Conservation (phyloP, 2,329 filamentous ascomycete genomes). For the Rhynchosporium secalis region DNA sequence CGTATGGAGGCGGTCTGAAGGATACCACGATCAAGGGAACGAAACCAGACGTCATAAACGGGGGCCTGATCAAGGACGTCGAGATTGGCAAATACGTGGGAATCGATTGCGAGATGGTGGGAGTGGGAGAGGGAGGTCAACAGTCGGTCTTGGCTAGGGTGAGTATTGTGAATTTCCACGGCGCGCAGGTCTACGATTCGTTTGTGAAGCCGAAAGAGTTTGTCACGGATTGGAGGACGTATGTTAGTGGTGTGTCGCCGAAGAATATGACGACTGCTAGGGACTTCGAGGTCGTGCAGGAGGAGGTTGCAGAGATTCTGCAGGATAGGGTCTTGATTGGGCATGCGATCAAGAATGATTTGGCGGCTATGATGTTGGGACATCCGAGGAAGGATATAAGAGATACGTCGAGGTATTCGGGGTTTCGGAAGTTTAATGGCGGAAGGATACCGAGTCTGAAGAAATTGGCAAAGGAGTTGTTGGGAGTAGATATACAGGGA, state of each 20-base stretch:
- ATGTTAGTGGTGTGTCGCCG: conserved; percentile 77
- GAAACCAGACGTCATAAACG: conserved; percentile 57
- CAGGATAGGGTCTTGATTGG: conserved; percentile 74
- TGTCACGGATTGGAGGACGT: conserved; percentile 89
- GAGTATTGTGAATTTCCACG: conserved; percentile 91
- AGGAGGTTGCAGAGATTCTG: conserved; percentile 67
- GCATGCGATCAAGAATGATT: conserved; percentile 78
- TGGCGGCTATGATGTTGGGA: conserved; percentile 71
- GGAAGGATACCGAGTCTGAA: conserved; percentile 70
- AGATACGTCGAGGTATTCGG: conserved; percentile 77
- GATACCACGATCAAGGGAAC: conserved; percentile 49
- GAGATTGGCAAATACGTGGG: conserved; percentile 87
- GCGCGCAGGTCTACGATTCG: conserved; percentile 89
- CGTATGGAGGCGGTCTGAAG: conserved; percentile 57
- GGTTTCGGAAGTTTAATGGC: conserved; percentile 68
- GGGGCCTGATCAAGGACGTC: conserved; percentile 59
- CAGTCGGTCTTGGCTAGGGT: conserved; percentile 81
- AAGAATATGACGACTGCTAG: conserved; percentile 70
- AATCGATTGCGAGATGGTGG: conserved; percentile 98
- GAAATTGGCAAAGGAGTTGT: conserved; percentile 55
- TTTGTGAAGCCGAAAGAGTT: conserved; percentile 77
- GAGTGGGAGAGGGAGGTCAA: conserved; percentile 69
- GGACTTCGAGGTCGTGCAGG: conserved; percentile 74
- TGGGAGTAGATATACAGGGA: conserved; percentile 62
- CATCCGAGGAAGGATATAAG: conserved; percentile 78